A percentile compares a stretch with the other conserved stretches of the same genome.
Evolutionary conservation across 257 asterid species (phyloP).

Genomic region (Solanum gracilifrons): DNA sequence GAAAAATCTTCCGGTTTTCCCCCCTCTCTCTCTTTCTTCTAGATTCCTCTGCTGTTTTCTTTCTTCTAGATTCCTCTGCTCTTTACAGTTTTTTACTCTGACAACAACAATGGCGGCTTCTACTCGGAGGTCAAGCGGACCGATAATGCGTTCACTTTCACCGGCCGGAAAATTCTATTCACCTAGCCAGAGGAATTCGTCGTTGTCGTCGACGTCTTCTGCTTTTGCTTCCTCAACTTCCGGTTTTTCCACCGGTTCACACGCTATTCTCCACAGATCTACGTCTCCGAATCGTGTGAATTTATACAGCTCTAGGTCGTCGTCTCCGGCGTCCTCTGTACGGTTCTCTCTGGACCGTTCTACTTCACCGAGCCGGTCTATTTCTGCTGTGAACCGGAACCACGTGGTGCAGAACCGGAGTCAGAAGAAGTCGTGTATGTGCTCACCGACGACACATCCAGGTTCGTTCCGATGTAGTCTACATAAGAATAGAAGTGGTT

Average conservation of each 20-base stretch:
- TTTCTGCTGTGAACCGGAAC: slow-evolving; percentile 14
- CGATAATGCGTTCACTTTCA: slow-evolving; percentile 1
- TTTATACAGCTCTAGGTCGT: neutral
- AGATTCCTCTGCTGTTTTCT: neutral
- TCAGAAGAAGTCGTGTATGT: slow-evolving; percentile 40
- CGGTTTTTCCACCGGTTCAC: neutral
- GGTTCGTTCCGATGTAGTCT: slow-evolving; percentile 65
- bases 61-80: neutral
- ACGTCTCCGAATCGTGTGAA: neutral
- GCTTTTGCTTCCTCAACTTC: neutral
- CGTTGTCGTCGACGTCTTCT: neutral
- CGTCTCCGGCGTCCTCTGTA: neutral
- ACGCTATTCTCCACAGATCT: neutral
- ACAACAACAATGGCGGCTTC: slow-evolving; percentile 21
- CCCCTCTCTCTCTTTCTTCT: neutral
- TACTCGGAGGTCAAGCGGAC: neutral
- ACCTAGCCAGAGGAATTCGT: neutral
- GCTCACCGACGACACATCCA: slow-evolving; percentile 63
- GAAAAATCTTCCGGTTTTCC: neutral
- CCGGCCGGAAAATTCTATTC: neutral
- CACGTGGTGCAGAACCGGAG: neutral
- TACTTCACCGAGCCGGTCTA: slow-evolving; percentile 17
- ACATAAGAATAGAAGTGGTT: slow-evolving; percentile 18
- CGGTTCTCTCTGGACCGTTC: slow-evolving; percentile 10
- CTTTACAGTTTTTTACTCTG: neutral